Percentiles rank a stretch among this genome's conserved stretches.
Conservation (phyloP, 2,329 filamentous ascomycete genomes). For the Penicillium decumbens region DNA sequence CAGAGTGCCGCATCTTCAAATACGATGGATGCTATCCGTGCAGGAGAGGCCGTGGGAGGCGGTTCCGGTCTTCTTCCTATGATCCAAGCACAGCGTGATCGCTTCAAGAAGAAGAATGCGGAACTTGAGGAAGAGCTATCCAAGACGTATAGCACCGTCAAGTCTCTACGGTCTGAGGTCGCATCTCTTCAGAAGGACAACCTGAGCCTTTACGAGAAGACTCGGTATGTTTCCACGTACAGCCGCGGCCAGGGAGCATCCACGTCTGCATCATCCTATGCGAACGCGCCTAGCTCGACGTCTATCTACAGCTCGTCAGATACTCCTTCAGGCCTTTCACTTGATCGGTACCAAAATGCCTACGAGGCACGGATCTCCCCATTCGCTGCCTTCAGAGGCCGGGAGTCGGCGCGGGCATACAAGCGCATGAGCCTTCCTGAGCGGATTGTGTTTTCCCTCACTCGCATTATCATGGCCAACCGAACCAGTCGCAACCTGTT, state of each 20-base stretch:
- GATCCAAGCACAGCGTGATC: constrained; percentile 95
- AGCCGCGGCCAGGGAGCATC: constrained; percentile 62
- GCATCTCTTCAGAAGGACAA: constrained; percentile 94
- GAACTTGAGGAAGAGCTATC: constrained; percentile 88
- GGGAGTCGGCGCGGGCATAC: constrained; percentile 85
- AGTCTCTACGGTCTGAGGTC: constrained; percentile 82
- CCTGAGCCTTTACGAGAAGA: constrained; percentile 93
- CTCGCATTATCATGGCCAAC: constrained; percentile 83
- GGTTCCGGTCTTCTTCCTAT: constrained; percentile 91
- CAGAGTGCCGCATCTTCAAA: constrained; percentile 52
- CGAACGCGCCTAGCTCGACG: constrained; percentile 69
- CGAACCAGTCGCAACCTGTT: constrained; percentile 90
- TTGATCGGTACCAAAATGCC: constrained; percentile 82
- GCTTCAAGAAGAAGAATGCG: constrained; percentile 92
- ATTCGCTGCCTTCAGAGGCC: constrained; percentile 91
- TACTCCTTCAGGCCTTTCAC: constrained; percentile 59
- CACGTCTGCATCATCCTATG: constrained; percentile 58
- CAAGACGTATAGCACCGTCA: constrained; percentile 74
- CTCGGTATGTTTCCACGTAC: constrained; percentile 91
- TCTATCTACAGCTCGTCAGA: constrained; percentile 59
- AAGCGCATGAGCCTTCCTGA: constrained; percentile 91
- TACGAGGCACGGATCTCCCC: constrained; percentile 96
- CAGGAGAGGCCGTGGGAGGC: constrained; percentile 65
- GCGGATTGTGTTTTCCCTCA: constrained; percentile 82
- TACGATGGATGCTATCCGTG: constrained; percentile 56